phyloP scores from a whole-genome alignment of 2,329 filamentous ascomycete genomes.

The Chrysoporthe cubensis region DNA sequence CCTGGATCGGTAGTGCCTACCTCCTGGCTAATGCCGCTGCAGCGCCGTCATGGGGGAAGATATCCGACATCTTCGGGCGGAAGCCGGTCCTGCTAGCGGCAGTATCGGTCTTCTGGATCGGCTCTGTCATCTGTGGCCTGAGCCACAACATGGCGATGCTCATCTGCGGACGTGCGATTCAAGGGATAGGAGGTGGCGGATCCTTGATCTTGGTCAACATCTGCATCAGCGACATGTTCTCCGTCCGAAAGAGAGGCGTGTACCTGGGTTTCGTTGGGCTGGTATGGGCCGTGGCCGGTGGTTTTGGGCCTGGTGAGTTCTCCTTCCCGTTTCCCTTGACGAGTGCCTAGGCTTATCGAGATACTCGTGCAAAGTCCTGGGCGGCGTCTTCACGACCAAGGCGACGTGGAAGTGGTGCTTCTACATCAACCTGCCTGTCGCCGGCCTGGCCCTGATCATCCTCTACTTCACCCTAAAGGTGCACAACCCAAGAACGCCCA shows the following conservation, averaged over 20 bases:
- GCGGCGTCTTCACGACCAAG: constrained; percentile 67
- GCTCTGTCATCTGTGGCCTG: constrained; percentile 53
- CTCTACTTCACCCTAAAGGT: constrained; percentile 67
- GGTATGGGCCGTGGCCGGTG: constrained; percentile 68
- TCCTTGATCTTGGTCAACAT: constrained; percentile 58
- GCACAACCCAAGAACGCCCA: constrained; percentile 67
- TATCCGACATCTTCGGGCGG: constrained; percentile 62
- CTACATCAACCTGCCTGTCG: constrained; percentile 51
- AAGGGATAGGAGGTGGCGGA: constrained; percentile 57
- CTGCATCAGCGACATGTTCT: constrained; percentile 58
- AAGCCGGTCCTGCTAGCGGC: constrained; percentile 56
- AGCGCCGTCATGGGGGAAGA: constrained; percentile 71
- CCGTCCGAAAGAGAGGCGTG: constrained; percentile 43
- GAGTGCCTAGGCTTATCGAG: background rate
- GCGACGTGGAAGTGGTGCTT: constrained; percentile 65
- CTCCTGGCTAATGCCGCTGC: constrained; percentile 70
- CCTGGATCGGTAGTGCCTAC: constrained; percentile 78
- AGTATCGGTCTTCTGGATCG: constrained; percentile 54
- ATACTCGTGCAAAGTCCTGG: constrained; percentile 38
- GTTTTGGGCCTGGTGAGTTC: constrained; percentile 57
- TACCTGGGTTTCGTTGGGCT: constrained; percentile 56
- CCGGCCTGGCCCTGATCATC: constrained; percentile 60
- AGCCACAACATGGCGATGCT: constrained; percentile 51
- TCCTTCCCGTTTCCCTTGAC: background rate
- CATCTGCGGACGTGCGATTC: constrained; percentile 51